These are phyloP conservation scores for Anastatica hierochuntica DNA, from an alignment of 345 rosid genomes.

Conservation along the genomic window DNA sequence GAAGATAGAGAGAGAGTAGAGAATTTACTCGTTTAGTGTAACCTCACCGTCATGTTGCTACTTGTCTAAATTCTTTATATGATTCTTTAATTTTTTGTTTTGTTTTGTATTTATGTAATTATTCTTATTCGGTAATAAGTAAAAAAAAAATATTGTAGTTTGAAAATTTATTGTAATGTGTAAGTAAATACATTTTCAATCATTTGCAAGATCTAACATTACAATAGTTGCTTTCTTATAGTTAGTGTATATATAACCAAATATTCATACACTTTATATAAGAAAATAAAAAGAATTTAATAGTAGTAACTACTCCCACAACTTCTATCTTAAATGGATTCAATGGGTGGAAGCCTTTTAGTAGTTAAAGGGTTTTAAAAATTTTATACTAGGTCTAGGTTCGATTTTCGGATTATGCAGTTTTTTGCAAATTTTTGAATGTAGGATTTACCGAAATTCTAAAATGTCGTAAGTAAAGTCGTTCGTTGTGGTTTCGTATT, in stretches of 20 bases:
- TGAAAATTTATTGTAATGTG: neutral
- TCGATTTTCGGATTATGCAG: no score
- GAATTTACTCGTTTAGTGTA: slow-evolving; percentile 19
- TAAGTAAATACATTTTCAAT: slow-evolving; percentile 17
- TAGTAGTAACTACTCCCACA: slow-evolving; percentile 20
- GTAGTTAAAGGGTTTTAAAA: no score
- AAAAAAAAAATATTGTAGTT: neutral
- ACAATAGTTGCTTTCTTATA: slow-evolving; percentile 9
- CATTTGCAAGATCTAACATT: slow-evolving; percentile 15
- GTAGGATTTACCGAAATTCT: no score
- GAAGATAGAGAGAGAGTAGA: slow-evolving; percentile 24
- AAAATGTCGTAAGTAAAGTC: no score
- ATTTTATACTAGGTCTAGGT: no score
- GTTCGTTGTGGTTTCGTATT: no score
- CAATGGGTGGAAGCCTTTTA: no score
- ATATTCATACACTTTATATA: neutral
- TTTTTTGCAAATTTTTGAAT: no score
- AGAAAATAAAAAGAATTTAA: slow-evolving; percentile 7
- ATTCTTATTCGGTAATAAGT: slow-evolving; percentile 6
- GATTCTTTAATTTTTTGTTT: neutral
- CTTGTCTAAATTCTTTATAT: neutral
- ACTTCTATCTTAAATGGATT: neutral
- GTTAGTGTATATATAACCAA: neutral
- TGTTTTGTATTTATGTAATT: neutral
- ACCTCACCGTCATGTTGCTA: slow-evolving; percentile 26